Percentiles rank a stretch among this genome's conserved stretches.
Conservation (phyloP, 192 early-diverging fungal genomes). For the Entophlyctis helioformis region DNA sequence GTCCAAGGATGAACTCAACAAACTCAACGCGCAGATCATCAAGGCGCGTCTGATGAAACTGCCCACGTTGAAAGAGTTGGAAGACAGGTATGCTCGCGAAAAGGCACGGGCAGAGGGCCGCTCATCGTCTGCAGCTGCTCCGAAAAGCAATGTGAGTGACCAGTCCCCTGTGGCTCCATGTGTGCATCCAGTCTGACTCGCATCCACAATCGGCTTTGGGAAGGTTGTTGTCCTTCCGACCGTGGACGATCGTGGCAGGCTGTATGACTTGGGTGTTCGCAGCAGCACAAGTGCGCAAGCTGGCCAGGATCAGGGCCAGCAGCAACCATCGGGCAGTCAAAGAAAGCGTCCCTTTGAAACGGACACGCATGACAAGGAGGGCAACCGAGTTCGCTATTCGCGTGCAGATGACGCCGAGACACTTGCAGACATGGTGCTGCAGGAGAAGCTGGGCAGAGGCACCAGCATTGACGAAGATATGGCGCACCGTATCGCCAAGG, state of each 20-base stretch:
- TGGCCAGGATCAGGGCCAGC: too few relatives aligned
- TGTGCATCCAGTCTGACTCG: not conserved
- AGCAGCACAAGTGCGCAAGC: too few relatives aligned
- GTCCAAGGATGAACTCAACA: constrained; percentile 65
- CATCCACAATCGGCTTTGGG: too few relatives aligned
- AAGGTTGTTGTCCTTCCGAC: constrained; percentile 29
- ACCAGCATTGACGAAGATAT: constrained; percentile 54
- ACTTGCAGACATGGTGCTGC: constrained; percentile 54
- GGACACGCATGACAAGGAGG: constrained; percentile 41
- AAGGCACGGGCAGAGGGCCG: constrained; percentile 25
- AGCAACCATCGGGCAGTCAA: too few relatives aligned
- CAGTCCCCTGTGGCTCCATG: constrained; percentile 2
- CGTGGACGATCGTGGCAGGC: constrained; percentile 39
- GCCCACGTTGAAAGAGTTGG: constrained; percentile 42
- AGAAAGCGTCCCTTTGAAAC: too few relatives aligned
- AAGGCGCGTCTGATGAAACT: constrained; percentile 65
- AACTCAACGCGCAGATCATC: constrained; percentile 65
- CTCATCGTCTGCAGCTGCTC: not conserved
- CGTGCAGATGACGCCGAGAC: constrained; percentile 39
- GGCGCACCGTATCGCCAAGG: constrained; percentile 55
- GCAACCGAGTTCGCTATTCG: constrained; percentile 50
- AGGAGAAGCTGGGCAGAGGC: constrained; percentile 46
- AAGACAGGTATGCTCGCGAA: constrained; percentile 60
- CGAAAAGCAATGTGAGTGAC: too few relatives aligned
- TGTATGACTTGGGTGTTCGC: too few relatives aligned